Base-by-base conservation (phyloP, 192 early-diverging fungal species). In the Kickxella alabastrina region DNA sequence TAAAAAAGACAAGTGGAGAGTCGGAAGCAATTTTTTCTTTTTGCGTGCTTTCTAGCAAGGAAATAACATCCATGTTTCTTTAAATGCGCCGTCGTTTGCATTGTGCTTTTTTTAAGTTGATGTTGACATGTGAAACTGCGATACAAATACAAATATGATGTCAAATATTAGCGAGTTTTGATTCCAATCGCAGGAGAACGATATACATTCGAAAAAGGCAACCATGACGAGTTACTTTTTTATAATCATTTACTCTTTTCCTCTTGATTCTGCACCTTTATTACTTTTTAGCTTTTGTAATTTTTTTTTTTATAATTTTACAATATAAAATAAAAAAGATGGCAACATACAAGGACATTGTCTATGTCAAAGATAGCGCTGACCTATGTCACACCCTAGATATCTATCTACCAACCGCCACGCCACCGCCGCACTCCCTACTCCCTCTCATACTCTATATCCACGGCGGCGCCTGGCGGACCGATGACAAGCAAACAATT, bases 391-490 rank as follows among this genome's bases (percentile, higher is more conserved):
- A 85, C 42, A 72, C 65, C 31, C 67, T 86, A 7, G 85, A 88
- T 62, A 50, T 89, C 3, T 88, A 88, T 59, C 38, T 79, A 15
- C 78, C 84, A 22, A 26, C 24, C 10, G 25, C 23, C 10, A 12
- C 25, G 9, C 22, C 14, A 18, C 29, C n/a, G 21, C 9, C 13
- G 53, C 10, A n/a, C 31, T 27, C 10, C 49, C 18, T 21, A 37
- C 32, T 56, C 8, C 83, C 85, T 2, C 57, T 90, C 14, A 54
- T 86, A 2, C 77, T 93, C 6, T 89, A 84, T 65, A 57, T 92
- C 14, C 88, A 91, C 64, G 91, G 93, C 17, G 93, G 93, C 3
- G 87, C 90, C 12, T 96, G 93, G 93, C 75, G 85, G 75, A 27
- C 38, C 0, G 87, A 86, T 37, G 87, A 89, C 64, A 91, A 90